These are phyloP conservation scores for Musa troglodytarum DNA, from an alignment of 176 grass and related monocot species.

Conservation along the genomic window DNA sequence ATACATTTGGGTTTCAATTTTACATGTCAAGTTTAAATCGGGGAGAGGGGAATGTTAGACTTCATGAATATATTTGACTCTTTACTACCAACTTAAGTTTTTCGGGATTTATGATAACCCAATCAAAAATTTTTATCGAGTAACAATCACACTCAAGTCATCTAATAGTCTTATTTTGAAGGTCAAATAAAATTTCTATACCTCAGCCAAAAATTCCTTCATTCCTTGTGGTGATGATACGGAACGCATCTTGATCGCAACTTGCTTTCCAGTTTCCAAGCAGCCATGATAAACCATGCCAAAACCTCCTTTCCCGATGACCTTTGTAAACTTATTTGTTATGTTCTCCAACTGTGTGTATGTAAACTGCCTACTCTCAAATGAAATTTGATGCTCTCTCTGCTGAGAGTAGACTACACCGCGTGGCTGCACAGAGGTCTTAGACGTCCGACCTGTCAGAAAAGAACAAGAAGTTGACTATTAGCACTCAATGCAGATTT, in stretches of 20 bases:
- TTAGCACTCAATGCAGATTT: not conserved
- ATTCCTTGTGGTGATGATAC: not conserved
- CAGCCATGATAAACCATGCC: not conserved
- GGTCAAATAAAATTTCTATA: not conserved
- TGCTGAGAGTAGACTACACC: too few species aligned
- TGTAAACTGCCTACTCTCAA: not conserved
- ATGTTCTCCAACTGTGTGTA: not conserved
- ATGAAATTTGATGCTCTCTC: not conserved
- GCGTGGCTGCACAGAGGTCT: too few species aligned
- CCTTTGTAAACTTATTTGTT: not conserved
- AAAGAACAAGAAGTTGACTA: not conserved
- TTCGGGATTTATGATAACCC: too few species aligned
- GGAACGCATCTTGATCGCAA: slow-evolving; percentile 5
- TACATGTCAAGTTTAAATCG: too few species aligned
- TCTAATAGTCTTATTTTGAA: too few species aligned
- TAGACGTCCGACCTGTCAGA: too few species aligned
- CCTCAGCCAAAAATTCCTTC: slow-evolving; percentile 8
- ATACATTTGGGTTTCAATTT: too few species aligned
- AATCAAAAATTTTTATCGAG: too few species aligned
- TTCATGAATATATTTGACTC: too few species aligned
- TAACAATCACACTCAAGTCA: too few species aligned
- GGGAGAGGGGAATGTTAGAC: too few species aligned
- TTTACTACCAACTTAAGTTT: too few species aligned
- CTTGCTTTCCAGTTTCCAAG: not conserved
- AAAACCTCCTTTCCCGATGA: slow-evolving; percentile 7